These are phyloP conservation scores for Cutaneotrichosporon sp. DNA, from an alignment of 1,284 basidiomycete species.

Conservation along the genomic window DNA sequence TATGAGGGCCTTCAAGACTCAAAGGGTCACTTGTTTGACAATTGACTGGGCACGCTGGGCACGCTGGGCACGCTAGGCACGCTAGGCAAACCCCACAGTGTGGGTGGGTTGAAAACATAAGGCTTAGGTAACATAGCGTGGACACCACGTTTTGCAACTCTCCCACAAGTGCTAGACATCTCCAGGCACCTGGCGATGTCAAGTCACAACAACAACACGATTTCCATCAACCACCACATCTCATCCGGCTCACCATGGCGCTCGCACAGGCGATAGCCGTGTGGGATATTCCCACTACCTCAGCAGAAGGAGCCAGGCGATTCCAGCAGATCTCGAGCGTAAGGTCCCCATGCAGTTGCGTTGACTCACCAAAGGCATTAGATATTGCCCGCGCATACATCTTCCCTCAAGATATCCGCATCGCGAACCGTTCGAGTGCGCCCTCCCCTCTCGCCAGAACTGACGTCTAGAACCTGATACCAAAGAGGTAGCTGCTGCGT, in stretches of 20 bases:
- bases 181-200: too few relatives aligned
- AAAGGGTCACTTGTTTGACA: too few relatives aligned
- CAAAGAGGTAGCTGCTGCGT: constrained; percentile 25
- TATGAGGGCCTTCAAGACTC: too few relatives aligned
- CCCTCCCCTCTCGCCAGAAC: background rate
- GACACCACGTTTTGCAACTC: too few relatives aligned
- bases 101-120: too few relatives aligned
- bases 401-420: constrained; percentile 24
- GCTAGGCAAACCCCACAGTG: too few relatives aligned
- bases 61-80: too few relatives aligned
- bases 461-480: constrained; percentile 18
- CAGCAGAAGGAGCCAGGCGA: constrained; percentile 22
- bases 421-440: background rate
- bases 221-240: background rate
- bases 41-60: too few relatives aligned
- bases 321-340: constrained; percentile 28
- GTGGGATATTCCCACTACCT: constrained; percentile 34
- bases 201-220: background rate
- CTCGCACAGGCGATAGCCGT: constrained; percentile 24
- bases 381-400: constrained; percentile 21
- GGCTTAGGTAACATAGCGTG: too few relatives aligned
- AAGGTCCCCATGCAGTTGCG: background rate
- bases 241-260: constrained; percentile 21
- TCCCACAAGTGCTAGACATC: too few relatives aligned
- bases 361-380: constrained; percentile 23